Evolutionary conservation across 2,329 filamentous ascomycete genomes (phyloP), one percentile per base, ranked within the genome.

Genomic region (Colletotrichum acutatum): DNA sequence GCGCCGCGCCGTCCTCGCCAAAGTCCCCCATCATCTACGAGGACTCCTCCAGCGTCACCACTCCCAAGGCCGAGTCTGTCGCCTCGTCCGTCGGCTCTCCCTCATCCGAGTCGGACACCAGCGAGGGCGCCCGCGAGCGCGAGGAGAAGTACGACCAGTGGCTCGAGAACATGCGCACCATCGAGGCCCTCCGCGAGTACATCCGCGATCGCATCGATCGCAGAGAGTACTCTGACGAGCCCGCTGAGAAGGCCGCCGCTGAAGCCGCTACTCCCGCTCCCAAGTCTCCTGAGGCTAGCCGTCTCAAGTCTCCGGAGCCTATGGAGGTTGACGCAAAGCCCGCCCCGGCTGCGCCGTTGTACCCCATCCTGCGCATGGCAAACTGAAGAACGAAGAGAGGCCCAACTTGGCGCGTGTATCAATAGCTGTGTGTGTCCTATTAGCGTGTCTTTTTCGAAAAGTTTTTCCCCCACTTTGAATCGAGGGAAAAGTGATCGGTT

Each of bases 121-220:
- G 86, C 74, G 85, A 86, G 1, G 83, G 84, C 49, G 85, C 86
- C 54, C 86, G 86, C 68, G 88, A 90, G 77, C 87, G 88, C 30
- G 90, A 91, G 78, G 89, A 91, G 79, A 87, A 86, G 66, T 90
- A 92, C 79, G 90, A 92, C 77, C 84, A 86, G 68, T 92, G 90
- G 90, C 82, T 92, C 14, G 89, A 91, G 81, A 91, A 92, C 78
- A 89, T 92, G 79, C 90, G 90, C 46, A 86, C 89, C 64, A 90
- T 92, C 65, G 91, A 92, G 82, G 87, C 84, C 56, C 85, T 93
- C 49, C 86, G 90, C 52, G 86, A 88, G 74, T 89, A 90, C 74
- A 85, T 93, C 66, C 85, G 85, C 59, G 83, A 88, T 12, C 87
- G 90, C 37, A 84, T 92, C n/a, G 84, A 89, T 68, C 85, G 85